Evolutionary conservation across 75 land plant species (phyloP), one percentile per base, ranked within the genome.

Genomic region (Cupressus sempervirens): DNA sequence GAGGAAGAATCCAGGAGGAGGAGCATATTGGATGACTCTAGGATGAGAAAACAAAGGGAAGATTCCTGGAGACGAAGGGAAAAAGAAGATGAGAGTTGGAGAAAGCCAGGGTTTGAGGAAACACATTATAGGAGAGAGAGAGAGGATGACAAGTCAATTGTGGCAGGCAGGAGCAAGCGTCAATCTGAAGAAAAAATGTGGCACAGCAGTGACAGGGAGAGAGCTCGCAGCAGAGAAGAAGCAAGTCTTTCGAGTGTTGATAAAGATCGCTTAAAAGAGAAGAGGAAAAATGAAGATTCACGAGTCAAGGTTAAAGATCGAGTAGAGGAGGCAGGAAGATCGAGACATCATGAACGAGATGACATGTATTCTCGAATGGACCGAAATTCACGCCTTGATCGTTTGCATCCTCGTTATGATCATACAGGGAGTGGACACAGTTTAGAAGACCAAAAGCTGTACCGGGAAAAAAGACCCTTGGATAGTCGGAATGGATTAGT

Each of bases 21-120:
- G 54, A 89, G 87, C 7, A 90, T 88, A 48, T 46, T 86, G 85
- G 92, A 90, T 83, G 91, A 93, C 67, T 86, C 88, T 30, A 88
- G 87, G 45, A 74, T 87, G 80, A 40, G 85, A 15, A 86, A 89
- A 84, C 87, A 90, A 26, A 89, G 88, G 84, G 93, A 93, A 73
- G 93, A 90, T 40, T 77, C 41, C 32, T 86, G 89, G 89, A 62
- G 84, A 26, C 87, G 88, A 54, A 90, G 88, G 83, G 91, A 90
- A 83, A 91, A 87, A 85, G 94, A 91, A 43, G 91, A 92, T 29
- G 84, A 89, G 65, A 88, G 87, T 75, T 77, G 91, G 83, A 62
- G 76, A 23, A 91, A 90, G 62, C 92, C 81, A 62, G 26, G 86
- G 20, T 85, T 82, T 76, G 94, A 93, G 82, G 92, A 91, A 62